Percentiles rank a stretch among this genome's conserved stretches.
Conservation (phyloP, 1,139 yeast genomes). For the Spathaspora sp. region DNA sequence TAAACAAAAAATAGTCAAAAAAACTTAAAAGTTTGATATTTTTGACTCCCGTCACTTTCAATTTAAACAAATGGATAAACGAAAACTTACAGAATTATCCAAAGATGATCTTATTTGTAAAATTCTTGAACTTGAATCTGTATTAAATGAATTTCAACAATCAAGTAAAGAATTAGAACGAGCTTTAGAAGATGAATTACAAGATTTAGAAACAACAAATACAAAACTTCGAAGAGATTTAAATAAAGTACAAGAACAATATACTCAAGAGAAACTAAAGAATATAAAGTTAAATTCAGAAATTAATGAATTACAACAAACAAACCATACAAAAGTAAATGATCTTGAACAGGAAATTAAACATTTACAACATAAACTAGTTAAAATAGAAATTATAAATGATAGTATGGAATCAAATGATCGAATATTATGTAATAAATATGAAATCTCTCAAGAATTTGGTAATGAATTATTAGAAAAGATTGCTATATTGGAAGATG, state of each 20-base stretch:
- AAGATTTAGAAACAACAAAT: constrained; percentile 30
- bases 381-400: constrained; percentile 40
- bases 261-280: constrained; percentile 14
- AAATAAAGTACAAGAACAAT: constrained; percentile 9
- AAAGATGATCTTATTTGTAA: constrained; percentile 29
- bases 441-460: constrained; percentile 35
- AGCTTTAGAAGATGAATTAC: constrained; percentile 45
- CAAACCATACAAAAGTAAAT: constrained; percentile 15
- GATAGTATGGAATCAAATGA: constrained; percentile 44
- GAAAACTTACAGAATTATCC: constrained; percentile 14
- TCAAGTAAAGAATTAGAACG: constrained; percentile 44
- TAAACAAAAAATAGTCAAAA: not conserved
- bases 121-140: constrained; percentile 37
- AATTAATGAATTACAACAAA: constrained; percentile 23
- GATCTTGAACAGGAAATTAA: constrained; percentile 23
- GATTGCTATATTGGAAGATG: constrained; percentile 43
- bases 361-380: constrained; percentile 31
- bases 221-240: constrained; percentile 16
- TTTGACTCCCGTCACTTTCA: not conserved
- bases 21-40: not conserved
- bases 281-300: constrained; percentile 20
- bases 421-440: constrained; percentile 31
- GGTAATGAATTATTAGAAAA: constrained; percentile 44
- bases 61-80: constrained; percentile 4
- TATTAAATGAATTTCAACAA: constrained; percentile 42